These are phyloP conservation scores for Grifola frondosa DNA, from an alignment of 1,284 basidiomycete species.

Conservation along the genomic window DNA sequence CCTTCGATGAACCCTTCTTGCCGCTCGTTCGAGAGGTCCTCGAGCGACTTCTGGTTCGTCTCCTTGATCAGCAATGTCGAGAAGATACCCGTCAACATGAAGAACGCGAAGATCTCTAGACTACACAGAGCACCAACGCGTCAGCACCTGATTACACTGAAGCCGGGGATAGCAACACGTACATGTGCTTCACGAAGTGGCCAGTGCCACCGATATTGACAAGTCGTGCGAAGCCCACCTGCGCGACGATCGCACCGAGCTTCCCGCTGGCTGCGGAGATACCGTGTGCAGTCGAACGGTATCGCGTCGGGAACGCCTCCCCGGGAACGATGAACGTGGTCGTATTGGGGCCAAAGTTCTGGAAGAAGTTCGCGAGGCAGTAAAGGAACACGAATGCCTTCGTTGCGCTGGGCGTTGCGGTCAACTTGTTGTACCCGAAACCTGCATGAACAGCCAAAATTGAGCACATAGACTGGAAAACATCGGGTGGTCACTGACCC, in stretches of 20 bases:
- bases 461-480: constrained; percentile 6
- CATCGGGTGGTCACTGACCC: constrained; percentile 32
- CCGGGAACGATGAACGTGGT: constrained; percentile 74
- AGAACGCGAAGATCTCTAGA: constrained; percentile 53
- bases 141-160: background rate
- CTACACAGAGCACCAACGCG: constrained; percentile 17
- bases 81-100: constrained; percentile 61
- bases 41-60: constrained; percentile 56
- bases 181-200: constrained; percentile 40
- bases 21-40: constrained; percentile 55
- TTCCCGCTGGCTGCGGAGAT: constrained; percentile 71
- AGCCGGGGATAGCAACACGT: background rate
- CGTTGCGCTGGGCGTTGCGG: constrained; percentile 34
- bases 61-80: constrained; percentile 64
- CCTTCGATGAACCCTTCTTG: constrained; percentile 46
- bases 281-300: constrained; percentile 71
- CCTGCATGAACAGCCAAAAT: constrained; percentile 40
- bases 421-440: constrained; percentile 58
- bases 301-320: constrained; percentile 75
- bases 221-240: constrained; percentile 53
- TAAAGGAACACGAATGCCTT: constrained; percentile 63
- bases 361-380: constrained; percentile 58
- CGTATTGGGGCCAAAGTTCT: constrained; percentile 69
- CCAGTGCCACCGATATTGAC: constrained; percentile 49
- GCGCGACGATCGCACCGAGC: constrained; percentile 67